These are phyloP conservation scores for Candida corydali DNA, from an alignment of 805 yeast genomes.

Conservation along the genomic window DNA sequence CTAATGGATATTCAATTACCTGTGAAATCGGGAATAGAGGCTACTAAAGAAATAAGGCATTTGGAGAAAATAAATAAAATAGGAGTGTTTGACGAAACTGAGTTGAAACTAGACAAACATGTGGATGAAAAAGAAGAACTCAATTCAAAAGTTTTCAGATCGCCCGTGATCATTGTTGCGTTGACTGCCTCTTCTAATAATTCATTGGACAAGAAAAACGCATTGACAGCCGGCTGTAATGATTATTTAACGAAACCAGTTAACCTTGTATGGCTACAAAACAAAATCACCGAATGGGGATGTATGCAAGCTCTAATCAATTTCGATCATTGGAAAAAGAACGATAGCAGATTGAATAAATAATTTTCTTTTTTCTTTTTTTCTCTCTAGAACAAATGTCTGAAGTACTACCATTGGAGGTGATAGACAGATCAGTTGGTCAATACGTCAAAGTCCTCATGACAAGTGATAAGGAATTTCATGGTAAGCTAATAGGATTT, in stretches of 20 bases:
- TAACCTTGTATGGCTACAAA: conserved; percentile 87
- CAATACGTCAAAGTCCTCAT: conserved; percentile 71
- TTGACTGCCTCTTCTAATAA: conserved; percentile 84
- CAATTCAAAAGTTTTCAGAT: conserved; percentile 62
- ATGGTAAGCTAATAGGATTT: conserved; percentile 87
- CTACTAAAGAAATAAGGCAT: conserved; percentile 85
- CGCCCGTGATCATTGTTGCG: conserved; percentile 98
- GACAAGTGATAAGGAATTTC: conserved; percentile 64
- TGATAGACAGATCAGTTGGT: conserved; percentile 84
- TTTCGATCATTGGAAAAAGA: conserved; percentile 80
- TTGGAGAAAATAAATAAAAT: conserved; percentile 76
- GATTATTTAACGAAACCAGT: conserved; percentile 96
- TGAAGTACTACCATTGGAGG: conserved; percentile 70
- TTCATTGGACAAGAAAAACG: conserved; percentile 80
- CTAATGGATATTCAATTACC: conserved; percentile 98
- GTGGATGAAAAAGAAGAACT: conserved; percentile 48
- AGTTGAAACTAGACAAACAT: conserved; percentile 18
- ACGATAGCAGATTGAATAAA: conserved; percentile 10
- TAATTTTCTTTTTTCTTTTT: no score
- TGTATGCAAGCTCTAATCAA: conserved; percentile 98
- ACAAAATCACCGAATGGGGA: conserved; percentile 96
- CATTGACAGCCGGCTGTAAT: conserved; percentile 95
- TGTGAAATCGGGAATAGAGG: conserved; percentile 92
- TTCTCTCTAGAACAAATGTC: no score
- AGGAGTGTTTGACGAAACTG: conserved; percentile 56